Percentiles rank a stretch among this genome's conserved stretches.
Conservation (phyloP, 2,329 filamentous ascomycete species). For the Coleophoma cylindrospora region DNA sequence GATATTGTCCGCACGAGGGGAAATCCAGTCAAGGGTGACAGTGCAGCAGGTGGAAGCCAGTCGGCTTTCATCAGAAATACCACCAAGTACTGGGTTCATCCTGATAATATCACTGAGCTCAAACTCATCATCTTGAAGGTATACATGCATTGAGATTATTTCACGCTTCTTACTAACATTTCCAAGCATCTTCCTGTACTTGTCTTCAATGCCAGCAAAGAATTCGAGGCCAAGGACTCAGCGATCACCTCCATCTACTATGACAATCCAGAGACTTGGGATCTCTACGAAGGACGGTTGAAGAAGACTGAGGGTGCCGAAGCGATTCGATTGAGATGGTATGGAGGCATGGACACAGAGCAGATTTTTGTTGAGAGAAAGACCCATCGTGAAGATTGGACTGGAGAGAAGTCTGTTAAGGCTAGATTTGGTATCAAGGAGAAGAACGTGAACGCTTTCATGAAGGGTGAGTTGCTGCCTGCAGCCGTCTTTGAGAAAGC, state of each 20-base stretch:
- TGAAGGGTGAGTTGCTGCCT: conserved; percentile 79
- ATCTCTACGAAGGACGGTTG: conserved; percentile 86
- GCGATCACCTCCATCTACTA: conserved; percentile 99
- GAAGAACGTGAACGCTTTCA: conserved; percentile 91
- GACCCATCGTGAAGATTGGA: conserved; percentile 98
- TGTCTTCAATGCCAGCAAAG: conserved; percentile 96
- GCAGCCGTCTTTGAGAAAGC: conserved; percentile 94
- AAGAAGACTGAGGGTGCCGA: conserved; percentile 98
- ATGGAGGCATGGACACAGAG: conserved; percentile 91
- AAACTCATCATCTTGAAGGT: conserved; percentile 95
- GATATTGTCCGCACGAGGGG: conserved; percentile 90
- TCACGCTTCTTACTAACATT: conserved; percentile 10
- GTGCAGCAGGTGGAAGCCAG: conserved; percentile 83
- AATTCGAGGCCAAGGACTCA: conserved; percentile 84
- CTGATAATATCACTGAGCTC: conserved; percentile 95
- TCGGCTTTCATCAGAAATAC: conserved; percentile 96
- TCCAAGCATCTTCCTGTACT: conserved; percentile 82
- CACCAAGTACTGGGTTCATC: conserved; percentile 99
- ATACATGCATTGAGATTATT: conserved; percentile 2
- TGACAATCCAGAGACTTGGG: conserved; percentile 91
- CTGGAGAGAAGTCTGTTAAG: conserved; percentile 97
- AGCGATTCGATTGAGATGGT: conserved; percentile 94
- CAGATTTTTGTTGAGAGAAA: conserved; percentile 97
- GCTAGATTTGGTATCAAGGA: conserved; percentile 93
- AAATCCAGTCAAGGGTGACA: conserved; percentile 88